Base-by-base conservation (phyloP, 768 basidiomycete genomes). In the Auriscalpium orientale region DNA sequence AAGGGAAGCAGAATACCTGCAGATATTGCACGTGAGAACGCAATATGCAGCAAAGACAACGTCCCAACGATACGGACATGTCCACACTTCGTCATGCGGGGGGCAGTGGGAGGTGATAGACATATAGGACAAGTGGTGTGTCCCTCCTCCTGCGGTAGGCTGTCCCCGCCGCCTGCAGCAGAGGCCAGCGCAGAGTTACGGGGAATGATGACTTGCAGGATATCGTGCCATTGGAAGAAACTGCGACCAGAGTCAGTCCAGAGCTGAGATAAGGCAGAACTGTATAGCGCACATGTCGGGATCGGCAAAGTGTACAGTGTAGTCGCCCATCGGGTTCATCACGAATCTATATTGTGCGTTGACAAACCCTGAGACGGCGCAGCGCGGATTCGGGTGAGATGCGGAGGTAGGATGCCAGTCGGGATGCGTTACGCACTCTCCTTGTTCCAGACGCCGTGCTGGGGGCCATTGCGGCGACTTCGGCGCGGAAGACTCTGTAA, bases 311-410 rank as follows among this genome's bases (percentile, higher is more conserved):
- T 97, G 94, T 7, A 89, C 95, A 16, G 94, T 91, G 67, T 97
- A 95, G 62, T 84, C 79, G n/a, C 91, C 89, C 43, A 78, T 83
- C 2, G 95, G 95, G 64, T 92, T 91, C 86, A 98, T 87, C 44
- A 98, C 82, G 70, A 98, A 98, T 56, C 93, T 81, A 72, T 95
- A 97, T 68, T 95, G 92, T 9, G 95, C 94, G 71, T 98, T 97
- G 63, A 98, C 85, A 68, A 93, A 98, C 62, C 89, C 92, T 94
- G 67, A n/a, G 44, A n/a, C 51, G 38, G 54, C 52, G 43, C 48
- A 43, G 43, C 51, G 48, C 62, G 58, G 64, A 57, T 51, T 56
- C 53, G 37, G 33, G 37, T 44, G 51, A 49, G 36, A 21, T 37
- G 43, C 8, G 18, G 18, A 36, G 46, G 55, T 48, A 55, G 38